Percentiles rank a stretch among this genome's conserved stretches.
These are phyloP conservation scores for Butyriboletus loyo DNA, from an alignment of 768 basidiomycete species.

Conservation along the genomic window DNA sequence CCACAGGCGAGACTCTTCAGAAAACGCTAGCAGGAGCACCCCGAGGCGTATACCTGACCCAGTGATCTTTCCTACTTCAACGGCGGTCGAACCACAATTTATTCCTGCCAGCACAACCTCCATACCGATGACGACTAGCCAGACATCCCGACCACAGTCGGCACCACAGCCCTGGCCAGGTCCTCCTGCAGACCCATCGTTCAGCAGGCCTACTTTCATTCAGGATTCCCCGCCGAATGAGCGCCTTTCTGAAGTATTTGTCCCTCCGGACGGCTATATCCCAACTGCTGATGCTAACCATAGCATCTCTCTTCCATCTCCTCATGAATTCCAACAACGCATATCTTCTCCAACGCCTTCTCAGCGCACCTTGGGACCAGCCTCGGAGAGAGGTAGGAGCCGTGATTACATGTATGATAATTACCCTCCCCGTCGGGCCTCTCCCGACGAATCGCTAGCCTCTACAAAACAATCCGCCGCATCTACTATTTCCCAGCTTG, in stretches of 20 bases:
- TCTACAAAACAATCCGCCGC: constrained; percentile 28
- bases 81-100: constrained; percentile 14
- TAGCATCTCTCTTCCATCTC: constrained; percentile 47
- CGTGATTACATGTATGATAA: constrained; percentile 27
- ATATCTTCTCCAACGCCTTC: constrained; percentile 30
- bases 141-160: constrained; percentile 14
- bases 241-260: constrained; percentile 19
- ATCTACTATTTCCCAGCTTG: constrained; percentile 33
- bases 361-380: constrained; percentile 17
- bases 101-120: constrained; percentile 7
- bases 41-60: constrained; percentile 13
- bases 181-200: constrained; percentile 8
- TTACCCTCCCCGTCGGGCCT: constrained; percentile 18
- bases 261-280: constrained; percentile 51
- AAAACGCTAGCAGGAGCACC: constrained; percentile 10
- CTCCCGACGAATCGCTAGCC: constrained; percentile 29
- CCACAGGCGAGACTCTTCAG: constrained; percentile 17
- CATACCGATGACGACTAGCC: constrained; percentile 12
- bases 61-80: constrained; percentile 4
- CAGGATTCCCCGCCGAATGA: constrained; percentile 19
- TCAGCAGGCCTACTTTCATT: constrained; percentile 15
- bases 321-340: constrained; percentile 41
- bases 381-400: constrained; percentile 18
- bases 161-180: constrained; percentile 18
- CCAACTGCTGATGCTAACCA: constrained; percentile 40